Evolutionary conservation across 176 grass and related monocot species (phyloP).

Genomic region (Juncus effusus): DNA sequence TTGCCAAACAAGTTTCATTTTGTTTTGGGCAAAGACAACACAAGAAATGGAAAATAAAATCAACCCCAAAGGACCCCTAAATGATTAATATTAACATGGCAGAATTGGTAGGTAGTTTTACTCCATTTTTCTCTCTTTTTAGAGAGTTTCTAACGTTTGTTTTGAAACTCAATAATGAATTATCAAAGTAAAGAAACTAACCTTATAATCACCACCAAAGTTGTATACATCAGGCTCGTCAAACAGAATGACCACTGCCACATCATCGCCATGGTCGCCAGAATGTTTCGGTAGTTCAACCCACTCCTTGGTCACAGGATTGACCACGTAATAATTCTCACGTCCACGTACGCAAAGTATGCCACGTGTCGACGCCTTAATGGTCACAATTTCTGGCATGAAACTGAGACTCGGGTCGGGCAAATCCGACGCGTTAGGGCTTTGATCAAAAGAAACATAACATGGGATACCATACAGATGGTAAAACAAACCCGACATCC

Average conservation of each 20-base stretch:
- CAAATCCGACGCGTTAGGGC: constrained; percentile 7
- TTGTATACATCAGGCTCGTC: constrained; percentile 7
- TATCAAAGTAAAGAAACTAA: too few species aligned
- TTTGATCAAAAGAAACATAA: constrained; percentile 11
- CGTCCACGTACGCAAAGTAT: constrained; percentile 51
- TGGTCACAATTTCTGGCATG: constrained; percentile 21
- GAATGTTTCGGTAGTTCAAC: constrained; percentile 16
- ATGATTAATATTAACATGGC: too few species aligned
- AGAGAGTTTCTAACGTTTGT: too few species aligned
- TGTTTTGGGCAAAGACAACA: too few species aligned
- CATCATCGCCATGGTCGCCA: constrained; percentile 7
- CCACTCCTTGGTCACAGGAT: constrained; percentile 37
- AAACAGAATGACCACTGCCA: constrained; percentile 46
- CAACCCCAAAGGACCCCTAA: too few species aligned
- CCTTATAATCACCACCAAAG: constrained; percentile 24
- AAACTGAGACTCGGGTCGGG: constrained; percentile 40
- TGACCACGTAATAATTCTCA: constrained; percentile 48
- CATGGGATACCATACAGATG: neutral
- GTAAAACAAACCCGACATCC: constrained; percentile 24
- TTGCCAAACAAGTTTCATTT: too few species aligned
- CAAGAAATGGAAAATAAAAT: too few species aligned
- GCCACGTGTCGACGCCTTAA: constrained; percentile 45
- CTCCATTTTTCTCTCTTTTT: too few species aligned
- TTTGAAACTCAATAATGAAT: too few species aligned
- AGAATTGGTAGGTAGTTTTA: too few species aligned